A percentile compares a stretch with the other conserved stretches of the same genome.
These are phyloP conservation scores for Zelonia costaricensis DNA, from an alignment of 208 protist species.

Conservation along the genomic window DNA sequence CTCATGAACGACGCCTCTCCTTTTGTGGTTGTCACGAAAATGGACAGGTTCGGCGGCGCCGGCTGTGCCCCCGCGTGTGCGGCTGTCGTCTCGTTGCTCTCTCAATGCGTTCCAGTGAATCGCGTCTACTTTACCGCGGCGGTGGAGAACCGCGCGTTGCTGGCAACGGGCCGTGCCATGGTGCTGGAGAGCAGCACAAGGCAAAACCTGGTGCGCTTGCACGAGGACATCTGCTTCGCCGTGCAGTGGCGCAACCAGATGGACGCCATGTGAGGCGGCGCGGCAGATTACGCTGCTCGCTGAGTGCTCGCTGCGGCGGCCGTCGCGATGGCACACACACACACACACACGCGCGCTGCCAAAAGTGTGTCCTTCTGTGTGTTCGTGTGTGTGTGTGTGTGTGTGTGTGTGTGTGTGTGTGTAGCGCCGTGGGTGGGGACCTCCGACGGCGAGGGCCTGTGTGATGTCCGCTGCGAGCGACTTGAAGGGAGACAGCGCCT, in stretches of 20 bases:
- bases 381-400: too few relatives aligned
- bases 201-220: constrained; percentile 51
- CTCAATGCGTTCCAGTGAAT: constrained; percentile 72
- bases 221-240: constrained; percentile 67
- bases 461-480: too few relatives aligned
- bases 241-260: constrained; percentile 59
- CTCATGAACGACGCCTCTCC: constrained; percentile 61
- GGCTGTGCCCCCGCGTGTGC: constrained; percentile 37
- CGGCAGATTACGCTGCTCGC: too few relatives aligned
- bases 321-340: too few relatives aligned
- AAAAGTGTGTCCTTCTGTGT: too few relatives aligned
- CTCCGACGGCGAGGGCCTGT: too few relatives aligned
- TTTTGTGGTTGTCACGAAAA: constrained; percentile 80
- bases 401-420: too few relatives aligned
- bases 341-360: too few relatives aligned
- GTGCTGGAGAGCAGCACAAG: constrained; percentile 54
- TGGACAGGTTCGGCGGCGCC: constrained; percentile 79
- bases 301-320: too few relatives aligned
- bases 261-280: constrained; percentile 36
- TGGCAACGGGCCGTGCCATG: constrained; percentile 27
- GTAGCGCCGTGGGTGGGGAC: too few relatives aligned
- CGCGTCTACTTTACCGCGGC: constrained; percentile 71
- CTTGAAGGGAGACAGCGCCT: too few relatives aligned
- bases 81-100: constrained; percentile 42
- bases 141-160: constrained; percentile 39